Conservation (phyloP, 441 rosid genomes). For the Melastoma candidum region DNA sequence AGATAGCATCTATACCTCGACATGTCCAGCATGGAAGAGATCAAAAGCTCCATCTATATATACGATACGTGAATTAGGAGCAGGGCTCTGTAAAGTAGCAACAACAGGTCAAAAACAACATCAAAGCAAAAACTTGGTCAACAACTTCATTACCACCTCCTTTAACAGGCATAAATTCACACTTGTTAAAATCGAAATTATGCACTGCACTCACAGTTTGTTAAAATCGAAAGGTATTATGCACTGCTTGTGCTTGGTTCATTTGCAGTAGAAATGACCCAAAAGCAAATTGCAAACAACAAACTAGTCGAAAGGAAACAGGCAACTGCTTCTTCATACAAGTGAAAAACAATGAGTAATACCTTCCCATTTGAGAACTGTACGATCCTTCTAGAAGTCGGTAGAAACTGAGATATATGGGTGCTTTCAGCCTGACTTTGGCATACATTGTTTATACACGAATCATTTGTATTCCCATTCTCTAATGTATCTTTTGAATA, state of each 20-base stretch:
- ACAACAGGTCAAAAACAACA: neutral
- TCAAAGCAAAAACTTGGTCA: neutral
- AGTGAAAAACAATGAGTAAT: conserved; percentile 7
- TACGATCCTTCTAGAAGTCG: conserved; percentile 21
- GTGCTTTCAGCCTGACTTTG: conserved; percentile 26
- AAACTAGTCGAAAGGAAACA: too few relatives aligned
- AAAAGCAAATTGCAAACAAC: too few relatives aligned
- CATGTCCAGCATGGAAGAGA: conserved; percentile 94
- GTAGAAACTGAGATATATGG: conserved; percentile 64
- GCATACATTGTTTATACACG: conserved; percentile 21
- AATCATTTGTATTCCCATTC: conserved; percentile 23
- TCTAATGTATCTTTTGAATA: conserved; percentile 33
- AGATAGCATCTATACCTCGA: conserved; percentile 43
- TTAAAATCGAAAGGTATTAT: neutral
- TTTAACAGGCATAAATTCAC: too few relatives aligned
- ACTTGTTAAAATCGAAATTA: too few relatives aligned
- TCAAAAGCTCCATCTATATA: conserved; percentile 55
- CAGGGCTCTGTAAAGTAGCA: conserved; percentile 54
- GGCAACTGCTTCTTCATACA: neutral
- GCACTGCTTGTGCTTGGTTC: too few relatives aligned
- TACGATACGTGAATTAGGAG: conserved; percentile 70
- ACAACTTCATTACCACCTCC: too few relatives aligned
- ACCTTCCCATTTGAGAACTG: conserved; percentile 25
- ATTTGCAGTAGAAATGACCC: too few relatives aligned
- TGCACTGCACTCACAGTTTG: too few relatives aligned